Evolutionary conservation across 768 basidiomycete genomes (phyloP).

Genomic region (Rhodotorula graminis): DNA sequence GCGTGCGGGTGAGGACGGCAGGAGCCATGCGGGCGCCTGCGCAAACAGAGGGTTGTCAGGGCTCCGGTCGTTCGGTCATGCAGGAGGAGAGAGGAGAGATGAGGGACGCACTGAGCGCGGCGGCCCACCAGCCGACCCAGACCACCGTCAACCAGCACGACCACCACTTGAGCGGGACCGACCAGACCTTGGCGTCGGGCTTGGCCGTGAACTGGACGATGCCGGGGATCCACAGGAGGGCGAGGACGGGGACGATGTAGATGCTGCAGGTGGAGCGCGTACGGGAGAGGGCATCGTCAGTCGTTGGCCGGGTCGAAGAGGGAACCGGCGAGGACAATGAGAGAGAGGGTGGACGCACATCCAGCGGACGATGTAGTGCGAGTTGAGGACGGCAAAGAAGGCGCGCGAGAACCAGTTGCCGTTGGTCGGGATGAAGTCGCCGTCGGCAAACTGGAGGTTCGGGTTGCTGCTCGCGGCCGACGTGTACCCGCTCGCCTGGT

Average conservation of each 20-base stretch:
- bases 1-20: constrained; percentile 50
- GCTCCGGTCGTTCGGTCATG: too few relatives aligned
- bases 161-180: constrained; percentile 43
- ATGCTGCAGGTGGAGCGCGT: constrained; percentile 5
- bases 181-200: constrained; percentile 55
- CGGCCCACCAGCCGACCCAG: constrained; percentile 84
- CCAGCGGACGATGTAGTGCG: constrained; percentile 48
- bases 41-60: too few relatives aligned
- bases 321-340: background rate
- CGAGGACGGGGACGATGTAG: constrained; percentile 66
- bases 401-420: constrained; percentile 28
- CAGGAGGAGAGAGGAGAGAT: constrained; percentile 1
- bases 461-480: constrained; percentile 27
- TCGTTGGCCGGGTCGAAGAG: too few relatives aligned
- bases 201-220: constrained; percentile 61
- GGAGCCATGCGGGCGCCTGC: constrained; percentile 56
- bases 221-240: constrained; percentile 65
- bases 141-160: constrained; percentile 68
- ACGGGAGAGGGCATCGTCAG: constrained; percentile 30
- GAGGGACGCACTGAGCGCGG: constrained; percentile 54
- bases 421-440: constrained; percentile 24
- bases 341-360: constrained; percentile 34
- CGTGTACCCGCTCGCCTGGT: constrained; percentile 12
- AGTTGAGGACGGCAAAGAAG: constrained; percentile 30
- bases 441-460: constrained; percentile 37